Evolutionary conservation across 345 rosid species (phyloP).

Genomic region (Toxicodendron radicans): DNA sequence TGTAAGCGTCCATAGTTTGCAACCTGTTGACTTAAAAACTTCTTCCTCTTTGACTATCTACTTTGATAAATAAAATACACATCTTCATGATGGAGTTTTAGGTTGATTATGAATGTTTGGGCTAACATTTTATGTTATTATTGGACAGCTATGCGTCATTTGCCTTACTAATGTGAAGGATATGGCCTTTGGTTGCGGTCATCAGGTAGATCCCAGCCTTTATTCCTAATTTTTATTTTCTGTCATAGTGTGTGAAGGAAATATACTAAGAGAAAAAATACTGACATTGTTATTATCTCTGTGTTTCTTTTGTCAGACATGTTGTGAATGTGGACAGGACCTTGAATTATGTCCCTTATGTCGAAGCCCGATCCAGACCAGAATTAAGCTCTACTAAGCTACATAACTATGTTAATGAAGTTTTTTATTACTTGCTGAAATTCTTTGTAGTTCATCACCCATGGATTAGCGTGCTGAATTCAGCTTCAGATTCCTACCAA

Average conservation of each 20-base stretch:
- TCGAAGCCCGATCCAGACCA: constrained; percentile 67
- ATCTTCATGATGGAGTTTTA: neutral
- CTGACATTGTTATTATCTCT: neutral
- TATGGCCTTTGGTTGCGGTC: constrained; percentile 99
- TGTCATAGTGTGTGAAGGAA: neutral
- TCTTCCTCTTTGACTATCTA: neutral
- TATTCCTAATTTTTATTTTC: neutral
- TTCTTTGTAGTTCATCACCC: constrained; percentile 26
- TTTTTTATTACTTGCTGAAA: neutral
- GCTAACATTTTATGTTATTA: constrained; percentile 4
- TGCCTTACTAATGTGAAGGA: constrained; percentile 69
- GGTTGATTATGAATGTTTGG: constrained; percentile 1
- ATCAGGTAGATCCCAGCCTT: constrained; percentile 58
- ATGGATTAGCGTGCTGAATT: constrained; percentile 18
- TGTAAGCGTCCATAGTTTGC: neutral
- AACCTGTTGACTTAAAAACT: neutral
- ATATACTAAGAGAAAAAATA: neutral
- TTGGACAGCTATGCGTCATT: constrained; percentile 75
- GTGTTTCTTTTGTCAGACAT: constrained; percentile 47
- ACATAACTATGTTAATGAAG: neutral
- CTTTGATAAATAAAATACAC: neutral
- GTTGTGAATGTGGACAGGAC: constrained; percentile 78
- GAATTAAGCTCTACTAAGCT: constrained; percentile 76
- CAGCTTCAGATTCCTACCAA: constrained; percentile 17
- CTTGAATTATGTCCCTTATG: constrained; percentile 83